phyloP scores from a whole-genome alignment of 2,329 filamentous ascomycete genomes.

The Diaporthe destruens region DNA sequence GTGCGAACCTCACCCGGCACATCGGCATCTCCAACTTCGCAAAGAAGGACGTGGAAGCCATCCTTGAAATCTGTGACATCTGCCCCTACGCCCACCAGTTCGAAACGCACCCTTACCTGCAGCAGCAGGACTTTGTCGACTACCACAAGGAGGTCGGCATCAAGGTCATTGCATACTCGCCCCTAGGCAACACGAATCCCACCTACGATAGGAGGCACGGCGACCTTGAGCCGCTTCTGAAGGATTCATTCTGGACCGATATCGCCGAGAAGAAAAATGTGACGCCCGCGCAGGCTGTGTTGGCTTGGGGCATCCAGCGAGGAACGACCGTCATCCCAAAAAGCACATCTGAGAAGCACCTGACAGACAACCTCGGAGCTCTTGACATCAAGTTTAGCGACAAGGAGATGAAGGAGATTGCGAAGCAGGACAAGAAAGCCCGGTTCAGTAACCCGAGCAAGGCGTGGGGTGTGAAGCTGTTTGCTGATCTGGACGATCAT shows the following conservation, averaged over 20 bases:
- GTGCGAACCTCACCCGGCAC: conserved; percentile 63
- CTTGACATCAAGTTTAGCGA: conserved; percentile 58
- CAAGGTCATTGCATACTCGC: conserved; percentile 60
- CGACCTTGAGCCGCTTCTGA: conserved; percentile 51
- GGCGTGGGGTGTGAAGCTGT: conserved; percentile 55
- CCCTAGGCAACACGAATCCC: conserved; percentile 65
- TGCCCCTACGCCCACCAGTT: conserved; percentile 71
- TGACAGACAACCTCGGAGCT: conserved; percentile 62
- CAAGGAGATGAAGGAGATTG: conserved; percentile 53
- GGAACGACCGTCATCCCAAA: conserved; percentile 65
- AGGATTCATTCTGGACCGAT: conserved; percentile 55
- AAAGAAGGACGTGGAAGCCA: conserved; percentile 52
- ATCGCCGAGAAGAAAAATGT: conserved; percentile 56
- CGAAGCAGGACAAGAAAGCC: conserved; percentile 46
- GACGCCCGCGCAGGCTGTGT: conserved; percentile 58
- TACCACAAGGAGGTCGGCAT: conserved; percentile 59
- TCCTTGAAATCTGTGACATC: conserved; percentile 58
- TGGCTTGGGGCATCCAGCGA: conserved; percentile 62
- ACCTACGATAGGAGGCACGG: conserved; percentile 54
- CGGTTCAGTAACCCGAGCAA: conserved; percentile 55
- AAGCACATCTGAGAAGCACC: conserved; percentile 56
- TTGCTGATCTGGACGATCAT: conserved; percentile 55
- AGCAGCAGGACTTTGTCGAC: conserved; percentile 62
- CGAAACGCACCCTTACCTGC: conserved; percentile 65
- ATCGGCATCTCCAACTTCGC: conserved; percentile 75